Base-by-base conservation (phyloP, 225 moss, liverwort and hornwort genomes). In the Polytrichum commune region DNA sequence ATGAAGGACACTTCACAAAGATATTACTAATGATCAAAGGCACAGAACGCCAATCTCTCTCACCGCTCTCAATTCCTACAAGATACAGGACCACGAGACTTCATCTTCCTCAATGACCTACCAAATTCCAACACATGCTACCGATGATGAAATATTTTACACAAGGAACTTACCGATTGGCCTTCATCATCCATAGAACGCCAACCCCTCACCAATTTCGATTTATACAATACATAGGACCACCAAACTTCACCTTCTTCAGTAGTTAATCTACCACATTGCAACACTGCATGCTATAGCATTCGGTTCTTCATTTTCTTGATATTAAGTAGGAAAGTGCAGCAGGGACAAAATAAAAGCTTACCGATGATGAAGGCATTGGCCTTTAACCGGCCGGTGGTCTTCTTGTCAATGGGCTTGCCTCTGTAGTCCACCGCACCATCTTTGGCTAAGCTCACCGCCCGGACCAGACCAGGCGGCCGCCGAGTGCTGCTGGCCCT, bases 321-420 rank as follows among this genome's bases (percentile, higher is more conserved):
- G 58, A 58, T 24, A 58, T 58, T 58, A 58, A 22, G 23, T 23
- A 58, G 2, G 22, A 58, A 58, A 58, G 46, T 22, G 58, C 22
- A 6, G 58, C 22, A 58, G 24, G 22, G 7, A 58, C 22, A n/a
- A 58, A 6, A 30, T 6, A 0, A 58, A 22, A 58, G 0, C 6
- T 65, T 38, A 84, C 83, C 83, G 29, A 80, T 79, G 53, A 84
- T 84, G 76, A 84, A 80, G 30, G 58, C 64, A 64, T 75, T 80
- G 73, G 80, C 79, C 71, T 67, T 84, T n/a, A 79, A 64, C 18
- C 83, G 79, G 24, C 83, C 83, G 28, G 80, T 70, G n/a, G 81
- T 78, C 54, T 20, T 10, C 74, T 74, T 82, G 38, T 71, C 63
- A 18, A 69, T 18, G 4, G 75, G 75, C 20, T 62, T 68, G 4